These are phyloP conservation scores for Domatiomyces catenatus DNA, from an alignment of 2,329 filamentous ascomycete genomes.

Conservation along the genomic window DNA sequence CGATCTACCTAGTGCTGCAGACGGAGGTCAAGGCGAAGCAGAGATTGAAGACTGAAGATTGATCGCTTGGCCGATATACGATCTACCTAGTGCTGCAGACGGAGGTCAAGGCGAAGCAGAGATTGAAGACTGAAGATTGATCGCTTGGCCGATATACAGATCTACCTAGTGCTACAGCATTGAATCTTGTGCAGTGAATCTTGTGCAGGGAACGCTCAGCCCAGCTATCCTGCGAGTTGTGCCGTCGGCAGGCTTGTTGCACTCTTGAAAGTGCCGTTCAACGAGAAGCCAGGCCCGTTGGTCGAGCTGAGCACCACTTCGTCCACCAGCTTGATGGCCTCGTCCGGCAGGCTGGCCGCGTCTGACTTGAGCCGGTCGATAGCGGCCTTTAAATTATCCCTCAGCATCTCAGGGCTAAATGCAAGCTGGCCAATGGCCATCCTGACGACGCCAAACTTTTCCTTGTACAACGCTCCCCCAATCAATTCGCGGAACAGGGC, in stretches of 20 bases:
- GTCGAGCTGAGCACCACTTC: slow-evolving; percentile 70
- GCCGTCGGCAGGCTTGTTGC: slow-evolving; percentile 42
- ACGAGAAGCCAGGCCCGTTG: slow-evolving; percentile 67
- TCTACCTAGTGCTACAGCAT: neutral
- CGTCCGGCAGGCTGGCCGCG: slow-evolving; percentile 47
- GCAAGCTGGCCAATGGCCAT: slow-evolving; percentile 83
- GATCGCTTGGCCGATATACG: neutral
- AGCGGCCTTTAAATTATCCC: slow-evolving; percentile 66
- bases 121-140: slow-evolving; percentile 11
- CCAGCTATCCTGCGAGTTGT: slow-evolving; percentile 1
- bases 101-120: slow-evolving; percentile 20
- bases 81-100: no score
- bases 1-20: no score
- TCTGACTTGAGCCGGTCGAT: slow-evolving; percentile 66
- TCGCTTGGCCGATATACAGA: neutral
- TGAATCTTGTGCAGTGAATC: neutral
- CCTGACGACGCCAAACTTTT: slow-evolving; percentile 67
- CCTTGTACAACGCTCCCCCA: slow-evolving; percentile 73
- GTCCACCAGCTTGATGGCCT: slow-evolving; percentile 51
- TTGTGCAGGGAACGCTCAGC: no score
- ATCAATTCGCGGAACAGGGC: slow-evolving; percentile 65
- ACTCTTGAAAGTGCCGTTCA: slow-evolving; percentile 64
- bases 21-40: slow-evolving; percentile 21
- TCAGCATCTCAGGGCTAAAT: slow-evolving; percentile 74
- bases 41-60: slow-evolving; percentile 10